Percentiles rank a stretch among this genome's conserved stretches.
These are phyloP conservation scores for Rhizopus arrhizus DNA, from an alignment of 371 early-diverging fungal genomes.

Conservation along the genomic window DNA sequence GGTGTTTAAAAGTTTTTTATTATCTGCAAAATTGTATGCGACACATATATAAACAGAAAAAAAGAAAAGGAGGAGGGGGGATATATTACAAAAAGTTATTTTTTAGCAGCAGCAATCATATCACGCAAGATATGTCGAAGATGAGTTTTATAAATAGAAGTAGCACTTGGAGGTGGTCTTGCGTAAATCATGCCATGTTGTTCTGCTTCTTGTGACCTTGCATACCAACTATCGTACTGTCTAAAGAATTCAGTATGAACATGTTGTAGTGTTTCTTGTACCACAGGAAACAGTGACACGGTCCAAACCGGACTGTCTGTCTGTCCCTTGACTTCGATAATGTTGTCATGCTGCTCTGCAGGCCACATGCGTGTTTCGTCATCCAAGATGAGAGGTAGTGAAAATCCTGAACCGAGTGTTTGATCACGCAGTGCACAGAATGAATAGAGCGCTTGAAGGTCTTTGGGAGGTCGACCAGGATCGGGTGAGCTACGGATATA, in stretches of 20 bases:
- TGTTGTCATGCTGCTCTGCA: constrained; percentile 74
- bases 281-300: constrained; percentile 70
- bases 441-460: constrained; percentile 67
- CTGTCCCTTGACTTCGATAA: constrained; percentile 73
- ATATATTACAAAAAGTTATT: neutral
- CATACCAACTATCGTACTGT: constrained; percentile 51
- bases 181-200: constrained; percentile 29
- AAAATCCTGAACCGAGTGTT: constrained; percentile 52
- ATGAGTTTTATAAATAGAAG: constrained; percentile 67
- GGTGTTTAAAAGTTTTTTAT: too few relatives aligned
- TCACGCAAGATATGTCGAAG: constrained; percentile 61
- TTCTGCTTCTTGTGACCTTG: constrained; percentile 45
- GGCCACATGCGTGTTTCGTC: constrained; percentile 82
- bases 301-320: constrained; percentile 63
- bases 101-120: constrained; percentile 47
- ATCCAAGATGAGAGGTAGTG: constrained; percentile 71
- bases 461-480: constrained; percentile 71
- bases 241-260: constrained; percentile 71
- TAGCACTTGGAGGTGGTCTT: constrained; percentile 49
- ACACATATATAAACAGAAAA: neutral
- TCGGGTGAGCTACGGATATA: constrained; percentile 53
- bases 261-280: constrained; percentile 58
- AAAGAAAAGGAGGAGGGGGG: neutral
- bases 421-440: constrained; percentile 60
- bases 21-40: too few relatives aligned